phyloP scores from a whole-genome alignment of 1,139 yeast species.

The Saccharomycopsis hybrid region DNA sequence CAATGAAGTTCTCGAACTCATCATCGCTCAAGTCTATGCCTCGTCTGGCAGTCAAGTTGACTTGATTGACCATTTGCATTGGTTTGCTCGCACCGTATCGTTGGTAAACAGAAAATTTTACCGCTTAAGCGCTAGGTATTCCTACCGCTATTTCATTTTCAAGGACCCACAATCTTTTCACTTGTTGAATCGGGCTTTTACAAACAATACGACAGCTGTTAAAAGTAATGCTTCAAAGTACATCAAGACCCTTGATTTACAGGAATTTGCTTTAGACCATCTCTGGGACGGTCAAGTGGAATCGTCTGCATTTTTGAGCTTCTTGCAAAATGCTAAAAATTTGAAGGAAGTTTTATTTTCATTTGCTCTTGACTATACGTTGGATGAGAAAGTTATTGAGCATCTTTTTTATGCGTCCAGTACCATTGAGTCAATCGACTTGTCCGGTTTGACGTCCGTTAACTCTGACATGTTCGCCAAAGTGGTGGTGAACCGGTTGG shows the following conservation, averaged over 20 bases:
- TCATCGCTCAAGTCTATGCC: neutral
- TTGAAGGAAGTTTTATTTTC: conserved; percentile 6
- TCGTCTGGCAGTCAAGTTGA: neutral
- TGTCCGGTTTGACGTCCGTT: conserved; percentile 2
- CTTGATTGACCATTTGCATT: conserved; percentile 1
- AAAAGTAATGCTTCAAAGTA: neutral
- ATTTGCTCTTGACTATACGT: conserved; percentile 5
- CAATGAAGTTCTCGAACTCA: neutral
- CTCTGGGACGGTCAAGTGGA: neutral
- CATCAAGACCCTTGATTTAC: conserved; percentile 7
- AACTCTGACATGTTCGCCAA: neutral
- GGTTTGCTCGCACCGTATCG: conserved; percentile 13
- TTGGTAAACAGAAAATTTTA: conserved; percentile 4
- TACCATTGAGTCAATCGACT: conserved; percentile 1
- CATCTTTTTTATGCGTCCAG: conserved; percentile 1
- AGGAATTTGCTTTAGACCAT: conserved; percentile 8
- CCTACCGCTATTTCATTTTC: conserved; percentile 4
- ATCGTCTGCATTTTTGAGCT: neutral
- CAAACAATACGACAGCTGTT: neutral
- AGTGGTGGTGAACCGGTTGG: no score
- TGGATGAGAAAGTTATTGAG: neutral
- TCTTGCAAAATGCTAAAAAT: neutral
- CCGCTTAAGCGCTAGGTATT: neutral
- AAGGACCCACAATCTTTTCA: neutral
- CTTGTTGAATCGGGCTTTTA: neutral